Base-by-base conservation (phyloP, 2,329 filamentous ascomycete genomes). In the Pezicula carpinea region DNA sequence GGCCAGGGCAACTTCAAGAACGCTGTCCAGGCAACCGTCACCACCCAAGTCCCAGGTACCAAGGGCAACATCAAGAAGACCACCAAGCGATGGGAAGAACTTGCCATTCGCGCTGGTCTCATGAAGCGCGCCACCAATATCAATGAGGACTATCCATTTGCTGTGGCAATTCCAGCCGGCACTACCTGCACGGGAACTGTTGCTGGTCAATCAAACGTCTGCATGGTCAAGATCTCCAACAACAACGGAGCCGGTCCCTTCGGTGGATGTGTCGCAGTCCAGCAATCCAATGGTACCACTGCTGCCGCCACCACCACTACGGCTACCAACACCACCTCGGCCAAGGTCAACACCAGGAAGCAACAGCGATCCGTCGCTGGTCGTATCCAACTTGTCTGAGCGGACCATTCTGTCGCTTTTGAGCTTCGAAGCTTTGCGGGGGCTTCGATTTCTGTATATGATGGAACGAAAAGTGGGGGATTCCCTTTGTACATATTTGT, bases 201-300 rank as follows among this genome's bases (percentile, higher is more conserved):
- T 17, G 61, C 52, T 14, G 61, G 63, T 33, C 43, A 62, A 50
- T 26, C 41, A 3, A 66, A 67, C 47, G 66, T 71, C 46, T 73
- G 70, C 59, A 56, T 71, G 21, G 61, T 70, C 53, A 71, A 71
- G 64, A 65, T 73, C 47, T 67, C 66, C 46, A 72, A 72, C 60
- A 55, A 55, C 45, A 67, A 67, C 55, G 47, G 47, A 10, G 66
- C 64, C 3, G 70, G 69, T 0, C 69, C 69, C 5, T 72, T 72
- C 52, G 69, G 68, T 33, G 69, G 69, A 18, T 61, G 67, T 19
- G 53, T 71, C 7, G 63, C 68, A 14, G 61, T 72, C 50, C 69
- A 71, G 59, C 15, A 19, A 13, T 49, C 50, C 26, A 44, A 39
- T 13, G 40, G 46, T 32, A 47, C 53, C 19, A 39, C 46, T 6